A percentile compares a stretch with the other conserved stretches of the same genome.
phyloP scores from a whole-genome alignment of 106 monocot species.

The Xerophyta viscosa region DNA sequence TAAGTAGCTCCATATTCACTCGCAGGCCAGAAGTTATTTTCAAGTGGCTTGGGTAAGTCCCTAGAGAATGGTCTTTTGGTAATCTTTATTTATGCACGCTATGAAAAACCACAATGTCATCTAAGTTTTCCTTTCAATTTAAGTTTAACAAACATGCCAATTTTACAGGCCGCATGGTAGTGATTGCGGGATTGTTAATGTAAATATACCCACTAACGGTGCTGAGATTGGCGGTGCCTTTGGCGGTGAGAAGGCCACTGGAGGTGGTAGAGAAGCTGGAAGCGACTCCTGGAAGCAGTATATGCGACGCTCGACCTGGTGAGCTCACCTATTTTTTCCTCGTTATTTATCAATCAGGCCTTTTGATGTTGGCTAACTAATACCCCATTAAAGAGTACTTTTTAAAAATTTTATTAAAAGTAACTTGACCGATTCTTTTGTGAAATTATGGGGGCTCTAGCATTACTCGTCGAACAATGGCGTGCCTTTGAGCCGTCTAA shows the following conservation, averaged over 20 bases:
- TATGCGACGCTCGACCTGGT: constrained; percentile 96
- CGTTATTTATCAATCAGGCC: too few relatives aligned
- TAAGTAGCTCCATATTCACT: constrained; percentile 96
- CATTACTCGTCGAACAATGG: too few relatives aligned
- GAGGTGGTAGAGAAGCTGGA: constrained; percentile 97
- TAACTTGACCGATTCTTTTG: too few relatives aligned
- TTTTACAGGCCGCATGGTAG: constrained; percentile 73
- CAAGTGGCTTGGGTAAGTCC: constrained; percentile 90
- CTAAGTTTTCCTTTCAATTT: neutral
- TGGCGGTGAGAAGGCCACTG: constrained; percentile 98
- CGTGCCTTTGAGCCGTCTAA: too few relatives aligned
- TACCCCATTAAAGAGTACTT: too few relatives aligned
- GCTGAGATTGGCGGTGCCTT: constrained; percentile 99
- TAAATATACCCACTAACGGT: constrained; percentile 96
- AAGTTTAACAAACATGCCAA: too few relatives aligned
- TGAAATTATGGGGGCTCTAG: too few relatives aligned
- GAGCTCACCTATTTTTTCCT: constrained; percentile 1
- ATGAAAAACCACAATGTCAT: neutral
- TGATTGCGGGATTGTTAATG: constrained; percentile 77
- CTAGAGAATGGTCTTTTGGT: neutral
- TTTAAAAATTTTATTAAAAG: too few relatives aligned
- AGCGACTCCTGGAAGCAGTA: constrained; percentile 99
- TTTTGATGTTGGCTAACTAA: too few relatives aligned
- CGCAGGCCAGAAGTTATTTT: constrained; percentile 75
- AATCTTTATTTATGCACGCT: neutral